Percentiles rank a stretch among this genome's conserved stretches.
Conservation (phyloP, 2,329 filamentous ascomycete genomes). For the Tolypocladium inflatum region DNA sequence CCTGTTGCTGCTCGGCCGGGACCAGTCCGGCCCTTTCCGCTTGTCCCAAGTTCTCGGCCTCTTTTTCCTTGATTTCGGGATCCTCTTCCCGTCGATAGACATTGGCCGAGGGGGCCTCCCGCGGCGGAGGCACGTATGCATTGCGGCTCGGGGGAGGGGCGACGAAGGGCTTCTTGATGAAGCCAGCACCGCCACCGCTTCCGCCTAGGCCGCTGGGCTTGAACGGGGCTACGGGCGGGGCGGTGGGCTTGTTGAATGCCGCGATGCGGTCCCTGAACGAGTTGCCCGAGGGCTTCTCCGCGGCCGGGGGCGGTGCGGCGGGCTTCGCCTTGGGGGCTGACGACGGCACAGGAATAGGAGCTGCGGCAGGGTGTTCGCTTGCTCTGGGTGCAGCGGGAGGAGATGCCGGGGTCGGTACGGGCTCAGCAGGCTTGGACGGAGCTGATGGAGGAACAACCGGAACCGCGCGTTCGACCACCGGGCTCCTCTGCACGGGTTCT, state of each 20-base stretch:
- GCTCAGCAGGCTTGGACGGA: slow-evolving; percentile 19
- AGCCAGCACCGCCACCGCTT: slow-evolving; percentile 46
- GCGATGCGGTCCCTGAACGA: slow-evolving; percentile 95
- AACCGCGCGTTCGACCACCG: slow-evolving; percentile 24
- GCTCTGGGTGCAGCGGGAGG: slow-evolving; percentile 24
- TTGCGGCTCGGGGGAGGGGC: slow-evolving; percentile 89
- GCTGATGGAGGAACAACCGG: slow-evolving; percentile 16
- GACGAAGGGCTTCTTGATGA: slow-evolving; percentile 96
- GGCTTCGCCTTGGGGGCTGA: slow-evolving; percentile 26
- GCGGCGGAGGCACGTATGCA: slow-evolving; percentile 72
- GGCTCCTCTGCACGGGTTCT: slow-evolving; percentile 18
- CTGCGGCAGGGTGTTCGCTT: slow-evolving; percentile 25
- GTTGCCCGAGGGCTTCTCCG: slow-evolving; percentile 63
- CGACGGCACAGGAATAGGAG: slow-evolving; percentile 15
- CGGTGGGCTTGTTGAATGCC: slow-evolving; percentile 86
- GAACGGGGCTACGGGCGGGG: slow-evolving; percentile 80
- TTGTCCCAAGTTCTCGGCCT: slow-evolving; percentile 55
- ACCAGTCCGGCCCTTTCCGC: slow-evolving; percentile 59
- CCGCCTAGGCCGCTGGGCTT: slow-evolving; percentile 60
- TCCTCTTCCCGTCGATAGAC: slow-evolving; percentile 85
- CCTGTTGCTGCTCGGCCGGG: slow-evolving; percentile 31
- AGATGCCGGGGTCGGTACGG: slow-evolving; percentile 9
- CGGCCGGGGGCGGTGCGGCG: slow-evolving; percentile 54
- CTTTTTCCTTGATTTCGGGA: slow-evolving; percentile 56
- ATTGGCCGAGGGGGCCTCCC: slow-evolving; percentile 62